Evolutionary conservation across 441 rosid genomes (phyloP).

Genomic region (Sinapis alba): DNA sequence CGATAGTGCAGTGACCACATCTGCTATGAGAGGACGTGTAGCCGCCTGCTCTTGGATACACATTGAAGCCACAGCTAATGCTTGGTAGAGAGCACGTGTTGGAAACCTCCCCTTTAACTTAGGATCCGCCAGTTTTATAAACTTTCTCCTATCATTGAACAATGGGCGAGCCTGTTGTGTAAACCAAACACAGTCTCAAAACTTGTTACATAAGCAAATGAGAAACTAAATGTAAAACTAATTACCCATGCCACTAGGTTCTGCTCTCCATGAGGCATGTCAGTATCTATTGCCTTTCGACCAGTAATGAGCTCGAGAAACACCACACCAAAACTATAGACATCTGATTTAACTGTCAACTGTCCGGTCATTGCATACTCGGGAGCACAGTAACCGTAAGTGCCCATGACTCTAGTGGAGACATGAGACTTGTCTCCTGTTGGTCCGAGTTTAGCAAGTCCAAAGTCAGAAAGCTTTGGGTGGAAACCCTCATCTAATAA

Average conservation of each 20-base stretch:
- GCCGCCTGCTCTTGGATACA: slow-evolving; percentile 98
- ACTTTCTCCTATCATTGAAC: slow-evolving; percentile 81
- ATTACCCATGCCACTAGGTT: slow-evolving; percentile 91
- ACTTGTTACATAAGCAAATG: background rate
- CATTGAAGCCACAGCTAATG: slow-evolving; percentile 97
- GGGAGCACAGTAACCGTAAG: slow-evolving; percentile 98
- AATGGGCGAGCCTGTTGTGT: slow-evolving; percentile 77
- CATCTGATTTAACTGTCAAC: slow-evolving; percentile 92
- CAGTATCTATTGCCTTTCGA: slow-evolving; percentile 85
- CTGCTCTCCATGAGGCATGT: slow-evolving; percentile 90
- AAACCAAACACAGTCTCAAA: background rate
- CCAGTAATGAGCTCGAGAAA: slow-evolving; percentile 96
- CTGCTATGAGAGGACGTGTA: slow-evolving; percentile 88
- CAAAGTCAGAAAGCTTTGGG: slow-evolving; percentile 97
- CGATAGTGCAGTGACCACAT: slow-evolving; percentile 93
- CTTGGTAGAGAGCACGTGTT: slow-evolving; percentile 89
- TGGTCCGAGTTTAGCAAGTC: slow-evolving; percentile 98
- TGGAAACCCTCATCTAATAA: slow-evolving; percentile 85
- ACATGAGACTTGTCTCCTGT: slow-evolving; percentile 96
- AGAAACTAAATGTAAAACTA: background rate
- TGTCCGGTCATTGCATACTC: slow-evolving; percentile 99
- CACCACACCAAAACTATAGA: slow-evolving; percentile 93
- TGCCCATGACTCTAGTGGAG: slow-evolving; percentile 98
- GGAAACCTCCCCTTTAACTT: slow-evolving; percentile 77
- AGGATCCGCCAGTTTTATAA: slow-evolving; percentile 82